Evolutionary conservation across 208 protist genomes (phyloP), one percentile per base, ranked within the genome.

Genomic region (Trypanosoma boissoni): DNA sequence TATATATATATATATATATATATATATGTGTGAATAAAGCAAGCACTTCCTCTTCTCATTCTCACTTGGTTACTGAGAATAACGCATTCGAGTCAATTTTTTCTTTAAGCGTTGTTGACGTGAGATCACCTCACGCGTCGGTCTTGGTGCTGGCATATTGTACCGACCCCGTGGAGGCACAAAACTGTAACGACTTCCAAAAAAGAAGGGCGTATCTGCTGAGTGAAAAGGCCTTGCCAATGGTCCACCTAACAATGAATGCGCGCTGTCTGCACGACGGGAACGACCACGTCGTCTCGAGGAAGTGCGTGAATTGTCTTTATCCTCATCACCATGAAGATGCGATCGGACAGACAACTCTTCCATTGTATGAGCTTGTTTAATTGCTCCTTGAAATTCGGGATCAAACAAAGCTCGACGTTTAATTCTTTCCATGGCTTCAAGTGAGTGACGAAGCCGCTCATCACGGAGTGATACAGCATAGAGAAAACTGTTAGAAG

Each of bases 151-250:
- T 28, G 87, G 80, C 26, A 94, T 63, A 45, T 86, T 88, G 57
- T 83, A 93, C 34, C 60, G 52, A 3, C 80, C 87, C 16, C 53
- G 69, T 20, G 83, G 83, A 31, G 87, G 83, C 1, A 91, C 81
- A 37, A 83, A 75, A 56, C 79, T 94, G 14, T 51, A 32, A 31
- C 62, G 37, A 27, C 69, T 67, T 42, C 73, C 74, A 63, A 81
- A 91, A 60, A 91, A 94, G 67, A 73, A 91, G 14, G 87, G 87
- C 24, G 89, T 69, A 49, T 88, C 83, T 28, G 83, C 74, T 4
- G 80, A 60, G 24, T 78, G 73, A 45, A 73, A 68, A 2, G 70
- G 52, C 36, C 74, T 70, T 18, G 45, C 66, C 20, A 68, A 43
- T 2, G 66, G 53, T 12, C 60, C 71, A 62, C 68, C 61, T 12